Percentiles rank a stretch among this genome's conserved stretches.
These are phyloP conservation scores for Aspergillus novofumigatus DNA, from an alignment of 2,329 filamentous ascomycete species.

Conservation along the genomic window DNA sequence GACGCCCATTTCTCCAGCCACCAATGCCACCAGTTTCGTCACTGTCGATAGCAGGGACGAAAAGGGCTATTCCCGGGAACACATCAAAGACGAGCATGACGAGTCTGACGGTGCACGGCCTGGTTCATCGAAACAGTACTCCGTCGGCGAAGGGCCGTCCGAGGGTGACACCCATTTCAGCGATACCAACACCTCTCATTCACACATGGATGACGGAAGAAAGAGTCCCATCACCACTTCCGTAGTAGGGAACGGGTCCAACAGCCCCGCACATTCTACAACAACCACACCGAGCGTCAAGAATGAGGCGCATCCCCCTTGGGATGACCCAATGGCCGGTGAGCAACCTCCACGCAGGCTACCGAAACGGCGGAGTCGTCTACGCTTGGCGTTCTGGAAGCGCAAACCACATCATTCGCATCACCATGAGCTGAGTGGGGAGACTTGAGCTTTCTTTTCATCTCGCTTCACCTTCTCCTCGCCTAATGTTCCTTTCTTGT, in stretches of 20 bases:
- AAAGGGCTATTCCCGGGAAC: slow-evolving; percentile 26
- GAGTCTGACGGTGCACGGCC: slow-evolving; percentile 28
- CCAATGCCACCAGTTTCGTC: slow-evolving; percentile 44
- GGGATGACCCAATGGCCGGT: slow-evolving; percentile 18
- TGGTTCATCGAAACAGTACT: slow-evolving; percentile 27
- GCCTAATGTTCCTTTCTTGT: slow-evolving; percentile 4
- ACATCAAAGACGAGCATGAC: slow-evolving; percentile 27
- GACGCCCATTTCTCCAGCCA: slow-evolving; percentile 40
- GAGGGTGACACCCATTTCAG: slow-evolving; percentile 18
- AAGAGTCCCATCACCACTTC: slow-evolving; percentile 21
- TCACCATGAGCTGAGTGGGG: slow-evolving; percentile 30
- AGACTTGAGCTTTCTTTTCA: slow-evolving; percentile 21
- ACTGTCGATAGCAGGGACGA: slow-evolving; percentile 41
- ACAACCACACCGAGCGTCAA: slow-evolving; percentile 24
- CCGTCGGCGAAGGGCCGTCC: slow-evolving; percentile 16
- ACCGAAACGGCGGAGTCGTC: slow-evolving; percentile 35
- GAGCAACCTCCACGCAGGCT: slow-evolving; percentile 22
- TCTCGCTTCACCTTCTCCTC: slow-evolving; percentile 8
- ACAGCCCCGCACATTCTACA: slow-evolving; percentile 27
- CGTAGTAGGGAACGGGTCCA: slow-evolving; percentile 18
- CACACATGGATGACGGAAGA: slow-evolving; percentile 19
- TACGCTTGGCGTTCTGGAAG: slow-evolving; percentile 41
- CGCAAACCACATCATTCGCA: slow-evolving; percentile 29
- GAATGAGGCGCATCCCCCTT: slow-evolving; percentile 19
- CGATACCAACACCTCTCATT: slow-evolving; percentile 23